Percentiles rank a stretch among this genome's conserved stretches.
Conservation (phyloP, 345 rosid genomes). For the Salix suchowensis region DNA sequence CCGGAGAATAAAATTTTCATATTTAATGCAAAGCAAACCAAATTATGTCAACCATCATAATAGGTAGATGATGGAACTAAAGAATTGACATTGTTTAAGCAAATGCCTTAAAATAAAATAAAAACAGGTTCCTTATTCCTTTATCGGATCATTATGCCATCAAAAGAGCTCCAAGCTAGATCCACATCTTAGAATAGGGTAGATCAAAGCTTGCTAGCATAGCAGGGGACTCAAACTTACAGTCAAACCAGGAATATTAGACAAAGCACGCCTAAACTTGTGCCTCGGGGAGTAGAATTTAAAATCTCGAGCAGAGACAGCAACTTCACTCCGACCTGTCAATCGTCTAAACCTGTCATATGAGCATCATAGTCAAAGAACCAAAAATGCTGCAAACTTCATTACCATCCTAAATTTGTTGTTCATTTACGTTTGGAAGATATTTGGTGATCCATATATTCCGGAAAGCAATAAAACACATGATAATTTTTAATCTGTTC, state of each 20-base stretch:
- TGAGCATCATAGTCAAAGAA: constrained; percentile 19
- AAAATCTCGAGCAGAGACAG: constrained; percentile 65
- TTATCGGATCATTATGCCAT: background rate
- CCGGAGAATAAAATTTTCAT: background rate
- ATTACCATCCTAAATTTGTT: background rate
- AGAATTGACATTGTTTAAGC: background rate
- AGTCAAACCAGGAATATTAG: constrained; percentile 53
- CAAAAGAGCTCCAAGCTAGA: constrained; percentile 5
- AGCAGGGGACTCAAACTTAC: constrained; percentile 39
- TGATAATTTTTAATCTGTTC: background rate
- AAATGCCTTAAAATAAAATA: background rate
- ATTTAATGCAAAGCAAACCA: background rate
- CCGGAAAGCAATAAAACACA: no score
- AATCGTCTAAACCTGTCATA: constrained; percentile 67
- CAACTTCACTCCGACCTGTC: constrained; percentile 80
- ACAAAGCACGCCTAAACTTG: constrained; percentile 61
- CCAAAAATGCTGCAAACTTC: background rate
- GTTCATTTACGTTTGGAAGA: no score
- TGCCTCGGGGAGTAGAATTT: constrained; percentile 91
- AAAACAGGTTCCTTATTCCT: background rate
- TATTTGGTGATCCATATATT: no score
- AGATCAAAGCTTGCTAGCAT: constrained; percentile 3
- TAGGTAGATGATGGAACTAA: background rate
- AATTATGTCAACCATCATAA: background rate
- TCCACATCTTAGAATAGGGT: background rate